Conservation (phyloP, 176 grass and related monocot species). For the Puya raimondii region DNA sequence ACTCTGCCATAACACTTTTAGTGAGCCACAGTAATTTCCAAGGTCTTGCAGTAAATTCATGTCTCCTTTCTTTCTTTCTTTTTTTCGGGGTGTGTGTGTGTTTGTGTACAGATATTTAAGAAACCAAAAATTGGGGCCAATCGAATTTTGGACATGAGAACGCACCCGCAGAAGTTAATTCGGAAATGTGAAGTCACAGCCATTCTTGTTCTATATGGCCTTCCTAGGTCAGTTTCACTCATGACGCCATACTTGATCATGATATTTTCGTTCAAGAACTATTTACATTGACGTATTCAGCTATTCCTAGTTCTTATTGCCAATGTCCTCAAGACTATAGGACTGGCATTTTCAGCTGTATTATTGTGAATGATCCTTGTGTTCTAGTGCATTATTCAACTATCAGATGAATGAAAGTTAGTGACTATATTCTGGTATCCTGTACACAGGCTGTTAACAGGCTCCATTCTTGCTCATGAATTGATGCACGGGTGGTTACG, state of each 20-base stretch:
- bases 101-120: constrained; percentile 42
- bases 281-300: not conserved
- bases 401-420: not conserved
- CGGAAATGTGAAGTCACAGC: constrained; percentile 81
- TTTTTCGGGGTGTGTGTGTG: constrained; percentile 1
- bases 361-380: not conserved
- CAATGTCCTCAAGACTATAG: not conserved
- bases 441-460: constrained; percentile 66
- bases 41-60: constrained; percentile 7
- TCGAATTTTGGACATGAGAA: constrained; percentile 64
- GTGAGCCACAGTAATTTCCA: constrained; percentile 1
- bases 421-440: not conserved
- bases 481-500: constrained; percentile 89
- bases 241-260: not conserved
- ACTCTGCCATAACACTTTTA: not conserved
- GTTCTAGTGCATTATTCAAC: not conserved
- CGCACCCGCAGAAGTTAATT: constrained; percentile 61
- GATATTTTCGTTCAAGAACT: not conserved
- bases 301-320: not conserved
- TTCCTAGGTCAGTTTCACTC: constrained; percentile 57
- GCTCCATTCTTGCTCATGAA: constrained; percentile 95
- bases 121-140: constrained; percentile 70
- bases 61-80: not conserved
- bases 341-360: not conserved
- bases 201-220: constrained; percentile 82